phyloP scores from a whole-genome alignment of 1,139 yeast genomes.

The Groenewaldozyma sp. region DNA sequence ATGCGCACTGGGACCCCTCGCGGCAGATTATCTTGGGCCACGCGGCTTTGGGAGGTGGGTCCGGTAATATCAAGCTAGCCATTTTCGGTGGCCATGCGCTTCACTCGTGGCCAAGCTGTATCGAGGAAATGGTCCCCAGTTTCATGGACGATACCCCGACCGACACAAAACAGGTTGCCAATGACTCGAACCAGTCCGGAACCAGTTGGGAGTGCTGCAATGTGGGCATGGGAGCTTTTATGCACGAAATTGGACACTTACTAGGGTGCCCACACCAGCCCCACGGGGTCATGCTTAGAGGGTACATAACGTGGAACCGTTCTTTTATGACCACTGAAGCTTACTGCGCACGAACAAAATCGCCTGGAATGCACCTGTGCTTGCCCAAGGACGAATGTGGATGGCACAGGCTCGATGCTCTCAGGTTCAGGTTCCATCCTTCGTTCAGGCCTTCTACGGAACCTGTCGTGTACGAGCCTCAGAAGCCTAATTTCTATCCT shows the following conservation, averaged over 20 bases:
- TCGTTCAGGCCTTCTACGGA: conserved; percentile 69
- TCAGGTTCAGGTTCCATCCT: conserved; percentile 74
- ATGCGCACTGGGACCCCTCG: conserved; percentile 69
- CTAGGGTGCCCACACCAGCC: conserved; percentile 91
- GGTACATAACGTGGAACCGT: conserved; percentile 71
- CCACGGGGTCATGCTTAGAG: conserved; percentile 83
- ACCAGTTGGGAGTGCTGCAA: conserved; percentile 86
- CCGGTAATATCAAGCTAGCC: conserved; percentile 59
- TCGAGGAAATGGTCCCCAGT: conserved; percentile 59
- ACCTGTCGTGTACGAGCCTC: conserved; percentile 24
- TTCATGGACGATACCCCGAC: conserved; percentile 65
- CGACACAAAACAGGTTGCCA: conserved; percentile 65
- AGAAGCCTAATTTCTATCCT: conserved; percentile 37
- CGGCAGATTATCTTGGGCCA: conserved; percentile 63
- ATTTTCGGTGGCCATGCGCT: conserved; percentile 92
- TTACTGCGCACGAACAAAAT: conserved; percentile 45
- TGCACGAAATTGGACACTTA: conserved; percentile 91
- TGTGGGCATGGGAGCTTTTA: conserved; percentile 82
- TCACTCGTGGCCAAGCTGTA: conserved; percentile 77
- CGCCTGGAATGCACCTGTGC: conserved; percentile 38
- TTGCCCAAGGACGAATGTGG: conserved; percentile 61
- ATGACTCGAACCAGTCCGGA: conserved; percentile 77
- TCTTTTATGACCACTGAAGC: conserved; percentile 69
- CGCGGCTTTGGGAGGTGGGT: conserved; percentile 93
- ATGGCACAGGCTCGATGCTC: conserved; percentile 77